Conservation (phyloP, 2,329 filamentous ascomycete genomes). For the Apiospora pterosperma region DNA sequence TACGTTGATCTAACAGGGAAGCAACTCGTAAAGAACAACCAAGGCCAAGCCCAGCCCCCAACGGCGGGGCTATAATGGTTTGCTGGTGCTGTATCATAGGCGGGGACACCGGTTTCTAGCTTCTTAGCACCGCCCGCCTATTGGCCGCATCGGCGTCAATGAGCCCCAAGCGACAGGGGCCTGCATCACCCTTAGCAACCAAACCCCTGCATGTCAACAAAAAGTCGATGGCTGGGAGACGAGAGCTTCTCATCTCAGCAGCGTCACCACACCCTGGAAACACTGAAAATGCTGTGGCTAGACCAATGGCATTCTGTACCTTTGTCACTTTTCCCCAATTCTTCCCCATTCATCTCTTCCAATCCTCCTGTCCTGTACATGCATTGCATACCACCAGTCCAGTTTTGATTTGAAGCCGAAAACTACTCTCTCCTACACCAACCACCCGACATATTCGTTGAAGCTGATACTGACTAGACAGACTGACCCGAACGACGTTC, state of each 20-base stretch:
- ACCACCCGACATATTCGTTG: background rate
- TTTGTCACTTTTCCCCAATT: background rate
- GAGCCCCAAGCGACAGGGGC: background rate
- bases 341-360: background rate
- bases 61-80: background rate
- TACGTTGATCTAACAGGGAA: too few species aligned
- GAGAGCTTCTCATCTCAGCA: background rate
- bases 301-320: background rate
- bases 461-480: background rate
- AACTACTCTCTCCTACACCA: background rate
- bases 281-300: slow-evolving; percentile 4
- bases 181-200: slow-evolving; percentile 4
- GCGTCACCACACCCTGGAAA: background rate
- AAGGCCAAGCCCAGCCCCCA: slow-evolving; percentile 3
- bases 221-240: slow-evolving; percentile 8
- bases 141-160: background rate
- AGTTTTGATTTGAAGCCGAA: background rate
- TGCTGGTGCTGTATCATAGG: background rate
- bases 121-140: too few species aligned
- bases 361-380: background rate
- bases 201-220: background rate
- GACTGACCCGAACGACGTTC: slow-evolving; percentile 3
- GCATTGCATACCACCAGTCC: slow-evolving; percentile 1
- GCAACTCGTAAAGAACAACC: background rate
- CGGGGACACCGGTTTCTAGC: too few species aligned